Base-by-base conservation (phyloP, 768 basidiomycete species). In the Clavaria fumosa region DNA sequence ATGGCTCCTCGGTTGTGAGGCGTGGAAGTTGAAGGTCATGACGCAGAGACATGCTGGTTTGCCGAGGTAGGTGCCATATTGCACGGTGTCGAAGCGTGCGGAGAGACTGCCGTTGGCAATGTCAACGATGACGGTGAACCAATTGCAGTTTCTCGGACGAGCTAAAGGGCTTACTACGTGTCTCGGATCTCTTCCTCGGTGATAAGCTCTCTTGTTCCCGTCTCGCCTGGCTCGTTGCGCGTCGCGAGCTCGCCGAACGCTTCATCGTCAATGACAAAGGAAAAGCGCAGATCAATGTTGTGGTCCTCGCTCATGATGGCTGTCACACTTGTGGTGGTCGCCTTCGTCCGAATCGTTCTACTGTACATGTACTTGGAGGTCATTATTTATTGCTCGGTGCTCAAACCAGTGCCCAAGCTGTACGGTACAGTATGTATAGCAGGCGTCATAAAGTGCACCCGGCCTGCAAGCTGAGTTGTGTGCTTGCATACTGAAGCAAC, bases 31-130 rank as follows among this genome's bases (percentile, higher is more conserved):
- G 30, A 31, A 31, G 18, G 30, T 31, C 30, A 7, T 31, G 18
- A 31, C 30, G 5, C n/a, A 31, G n/a, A 31, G 30, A 31, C 30
- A 31, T 17, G 30, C 30, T 31, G n/a, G n/a, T 31, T 31, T n/a
- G 30, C 30, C 30, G 18, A 5, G 30, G 18, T 31, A 31, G 30
- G 30, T 31, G n/a, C 30, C 30, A 31, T 31, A 31, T 31, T 31
- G 30, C 30, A 31, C 30, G 18, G 30, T 31, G 18, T 31, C 30
- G 30, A 31, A 31, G 18, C 30, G 30, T 31, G 30, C 30, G 18
- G 30, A 31, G 30, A 31, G 30, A 31, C 30, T 31, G 30, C 30
- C n/a, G n/a, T n/a, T n/a, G n/a, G n/a, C n/a, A n/a, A n/a, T n/a
- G 18, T 31, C 30, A 31, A n/a, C 18, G n/a, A 31, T n/a, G 18